Evolutionary conservation across 306 rosid genomes (phyloP), one percentile per base, ranked within the genome.

Genomic region (Adenanthera pavonina): DNA sequence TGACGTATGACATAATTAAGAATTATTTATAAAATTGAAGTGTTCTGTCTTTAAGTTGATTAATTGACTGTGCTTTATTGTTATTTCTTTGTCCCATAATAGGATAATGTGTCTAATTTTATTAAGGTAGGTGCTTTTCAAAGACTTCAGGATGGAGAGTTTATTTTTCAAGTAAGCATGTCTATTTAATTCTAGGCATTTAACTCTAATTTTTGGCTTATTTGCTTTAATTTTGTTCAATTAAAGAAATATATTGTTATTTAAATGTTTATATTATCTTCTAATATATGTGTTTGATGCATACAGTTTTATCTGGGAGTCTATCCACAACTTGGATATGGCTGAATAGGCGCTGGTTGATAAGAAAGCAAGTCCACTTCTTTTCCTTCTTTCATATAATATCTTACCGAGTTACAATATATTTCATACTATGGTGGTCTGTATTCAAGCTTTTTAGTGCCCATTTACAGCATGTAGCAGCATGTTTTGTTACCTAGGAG

Each of bases 31-130:
- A 64, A 78, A 64, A 36, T 76, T 66, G 46, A 80, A 56, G 67
- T 70, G 11, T 69, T 38, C 46, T 68, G 33, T 71, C 72, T 20
- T 74, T 44, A 4, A 69, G 68, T 67, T 82, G 51, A 44, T 80
- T 81, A 71, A 86, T 75, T 25, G 73, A 83, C 59, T 81, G 49
- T 85, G 70, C 61, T 66, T 52, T 74, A 61, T 68, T 78, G 75
- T 84, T 79, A 62, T 46, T 86, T 25, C 30, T 25, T 25, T 25
- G 30, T 89, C 85, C 86, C 69, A 72, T 70, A 48, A 46, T 89
- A 95, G 99, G 99, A 95, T 89, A 95, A 95, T 84, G 97, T 91
- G 78, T 90, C 97, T 75, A 94, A 95, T 91, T 92, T 92, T 89
- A 93, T 95, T 79, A 92, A 97, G 92, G 97, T 90, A 85, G 97